A percentile compares a stretch with the other conserved stretches of the same genome.
These are phyloP conservation scores for Ustilago trichophora DNA, from an alignment of 1,284 basidiomycete genomes.

Conservation along the genomic window DNA sequence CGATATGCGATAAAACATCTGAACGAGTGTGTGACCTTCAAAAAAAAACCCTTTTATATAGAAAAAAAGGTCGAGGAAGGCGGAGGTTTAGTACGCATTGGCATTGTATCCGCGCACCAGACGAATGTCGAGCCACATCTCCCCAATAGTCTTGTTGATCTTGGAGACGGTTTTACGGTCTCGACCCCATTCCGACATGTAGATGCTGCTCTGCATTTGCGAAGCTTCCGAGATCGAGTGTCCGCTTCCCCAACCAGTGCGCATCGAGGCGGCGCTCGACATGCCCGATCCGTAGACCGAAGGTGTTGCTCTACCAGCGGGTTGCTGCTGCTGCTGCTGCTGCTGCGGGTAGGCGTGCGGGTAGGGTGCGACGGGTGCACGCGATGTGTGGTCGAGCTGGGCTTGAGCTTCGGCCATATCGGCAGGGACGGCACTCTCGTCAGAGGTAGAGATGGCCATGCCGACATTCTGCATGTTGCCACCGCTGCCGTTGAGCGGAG, in stretches of 20 bases:
- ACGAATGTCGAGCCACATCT: conserved; percentile 50
- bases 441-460: conserved; percentile 32
- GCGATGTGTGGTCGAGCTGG: conserved; percentile 1
- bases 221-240: conserved; percentile 39
- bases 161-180: conserved; percentile 49
- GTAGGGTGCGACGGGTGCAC: conserved; percentile 9
- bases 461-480: conserved; percentile 16
- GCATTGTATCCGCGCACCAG: conserved; percentile 32
- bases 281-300: conserved; percentile 23
- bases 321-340: not conserved
- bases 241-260: conserved; percentile 32
- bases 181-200: conserved; percentile 45
- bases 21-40: too few species aligned
- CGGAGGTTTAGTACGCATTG: conserved; percentile 19
- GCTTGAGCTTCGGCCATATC: conserved; percentile 13
- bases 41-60: too few species aligned
- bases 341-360: conserved; percentile 15
- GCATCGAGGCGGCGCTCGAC: conserved; percentile 19
- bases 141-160: conserved; percentile 56
- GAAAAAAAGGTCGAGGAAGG: too few species aligned
- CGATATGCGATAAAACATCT: too few species aligned
- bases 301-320: conserved; percentile 7
- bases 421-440: conserved; percentile 28
- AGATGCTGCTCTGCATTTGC: conserved; percentile 41
- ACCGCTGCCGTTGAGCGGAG: conserved; percentile 15